Percentiles rank a stretch among this genome's conserved stretches.
These are phyloP conservation scores for Tetracentron sinense DNA, from an alignment of 164 flowering plant genomes.

Conservation along the genomic window DNA sequence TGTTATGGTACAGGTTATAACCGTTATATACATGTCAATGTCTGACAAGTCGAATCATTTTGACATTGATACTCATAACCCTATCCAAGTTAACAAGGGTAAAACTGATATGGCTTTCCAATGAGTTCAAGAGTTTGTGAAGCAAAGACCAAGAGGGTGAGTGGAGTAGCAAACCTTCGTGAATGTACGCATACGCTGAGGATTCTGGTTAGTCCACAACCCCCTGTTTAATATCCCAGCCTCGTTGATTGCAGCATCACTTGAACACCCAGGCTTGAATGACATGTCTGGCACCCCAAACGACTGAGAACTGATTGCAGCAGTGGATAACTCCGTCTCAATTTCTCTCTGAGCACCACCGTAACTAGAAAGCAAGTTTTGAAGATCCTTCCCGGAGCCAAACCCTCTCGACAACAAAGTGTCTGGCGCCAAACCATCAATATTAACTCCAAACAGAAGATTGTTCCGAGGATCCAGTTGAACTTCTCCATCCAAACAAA, in stretches of 20 bases:
- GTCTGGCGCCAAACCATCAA: slow-evolving; percentile 74
- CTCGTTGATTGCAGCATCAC: slow-evolving; percentile 60
- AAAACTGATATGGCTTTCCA: neutral
- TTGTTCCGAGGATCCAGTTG: slow-evolving; percentile 59
- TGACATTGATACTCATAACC: neutral
- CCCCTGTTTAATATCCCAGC: slow-evolving; percentile 53
- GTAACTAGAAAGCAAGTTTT: slow-evolving; percentile 70
- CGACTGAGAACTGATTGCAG: slow-evolving; percentile 77
- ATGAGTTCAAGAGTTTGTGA: neutral
- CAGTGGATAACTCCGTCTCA: slow-evolving; percentile 82
- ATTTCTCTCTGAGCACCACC: slow-evolving; percentile 61
- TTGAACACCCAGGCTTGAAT: slow-evolving; percentile 70
- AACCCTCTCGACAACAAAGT: slow-evolving; percentile 72
- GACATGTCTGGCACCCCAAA: slow-evolving; percentile 80
- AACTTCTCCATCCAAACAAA: slow-evolving; percentile 64
- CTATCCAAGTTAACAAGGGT: neutral
- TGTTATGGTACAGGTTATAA: too few relatives aligned
- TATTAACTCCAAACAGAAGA: slow-evolving; percentile 52
- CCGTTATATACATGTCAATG: too few relatives aligned
- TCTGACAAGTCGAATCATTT: too few relatives aligned
- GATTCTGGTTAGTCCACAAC: slow-evolving; percentile 60
- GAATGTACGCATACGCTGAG: slow-evolving; percentile 78
- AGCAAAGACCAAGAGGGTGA: slow-evolving; percentile 1
- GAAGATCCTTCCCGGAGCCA: slow-evolving; percentile 85
- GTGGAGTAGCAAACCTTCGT: slow-evolving; percentile 59